Evolutionary conservation across 208 protist species (phyloP), one percentile per base, ranked within the genome.

Genomic region (Leishmania guyanensis): DNA sequence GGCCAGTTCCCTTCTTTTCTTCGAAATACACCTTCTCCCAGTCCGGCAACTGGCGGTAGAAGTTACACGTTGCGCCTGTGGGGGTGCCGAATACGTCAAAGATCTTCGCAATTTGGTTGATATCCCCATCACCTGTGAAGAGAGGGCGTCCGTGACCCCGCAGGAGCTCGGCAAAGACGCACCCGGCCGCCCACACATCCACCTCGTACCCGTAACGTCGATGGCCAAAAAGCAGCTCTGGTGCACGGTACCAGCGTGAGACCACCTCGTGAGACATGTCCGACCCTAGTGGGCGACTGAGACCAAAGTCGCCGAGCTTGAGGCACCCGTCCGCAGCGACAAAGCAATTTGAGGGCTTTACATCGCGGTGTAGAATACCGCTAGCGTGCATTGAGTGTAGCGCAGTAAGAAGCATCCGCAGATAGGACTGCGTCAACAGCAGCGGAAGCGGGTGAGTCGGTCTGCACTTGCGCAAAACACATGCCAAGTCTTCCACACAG

Each of bases 211-310:
- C 97, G 86, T 99, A 99, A 22, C 80, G 81, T 20, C 91, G 87
- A 53, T 96, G 89, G 70, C 99, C 98, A 56, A 96, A 88, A 39
- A 99, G 95, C n/a, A 99, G 92, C 88, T 99, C 99, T 2, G 99
- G 99, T 1, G 99, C 93, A 50, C 99, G 94, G 86, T 99, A 99
- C 99, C 99, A 99, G 1, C 99, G 91, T 22, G 98, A 99, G 60
- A 96, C 97, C 0, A 99, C 98, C 79, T 99, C 94, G 73, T 98
- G 92, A 8, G 95, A 96, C 85, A 99, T 99, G 80, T 99, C 97
- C 26, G 97, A 98, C 88, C 98, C 88, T 6, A 88, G 83, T 26
- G 87, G 86, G 1, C 92, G 86, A 16, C 88, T 90, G n/a, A 98
- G 88, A 10, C 96, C 96, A 84, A 97, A 98, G 85, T 99, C 98